phyloP scores from a whole-genome alignment of 106 monocot genomes.

The Dioscorea dumetorum region DNA sequence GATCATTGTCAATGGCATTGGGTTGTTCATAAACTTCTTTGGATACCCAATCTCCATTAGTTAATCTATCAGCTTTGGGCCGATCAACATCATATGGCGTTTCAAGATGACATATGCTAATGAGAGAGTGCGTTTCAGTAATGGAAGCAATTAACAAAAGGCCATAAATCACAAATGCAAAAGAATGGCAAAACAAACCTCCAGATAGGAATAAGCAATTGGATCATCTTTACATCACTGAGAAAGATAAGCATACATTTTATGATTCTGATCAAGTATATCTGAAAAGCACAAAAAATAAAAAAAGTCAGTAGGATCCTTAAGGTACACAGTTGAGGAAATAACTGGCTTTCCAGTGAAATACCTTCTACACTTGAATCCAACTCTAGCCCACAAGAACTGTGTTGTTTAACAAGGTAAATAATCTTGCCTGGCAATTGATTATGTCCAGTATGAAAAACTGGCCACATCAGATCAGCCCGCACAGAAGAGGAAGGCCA shows the following conservation, averaged over 20 bases:
- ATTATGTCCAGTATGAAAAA: conserved; percentile 13
- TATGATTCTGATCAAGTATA: conserved; percentile 73
- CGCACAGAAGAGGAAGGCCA: conserved; percentile 73
- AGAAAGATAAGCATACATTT: conserved; percentile 79
- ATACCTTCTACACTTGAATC: conserved; percentile 78
- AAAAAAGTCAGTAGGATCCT: conserved; percentile 4
- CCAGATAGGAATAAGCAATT: conserved; percentile 90
- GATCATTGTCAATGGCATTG: too few relatives aligned
- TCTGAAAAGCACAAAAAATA: conserved; percentile 39
- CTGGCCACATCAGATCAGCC: conserved; percentile 35
- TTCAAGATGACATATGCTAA: too few relatives aligned
- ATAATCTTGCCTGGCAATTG: conserved; percentile 3
- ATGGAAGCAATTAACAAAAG: not conserved
- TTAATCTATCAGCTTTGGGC: too few relatives aligned
- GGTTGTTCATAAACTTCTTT: too few relatives aligned
- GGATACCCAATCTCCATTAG: too few relatives aligned
- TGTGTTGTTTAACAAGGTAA: conserved; percentile 46
- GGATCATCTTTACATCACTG: conserved; percentile 87
- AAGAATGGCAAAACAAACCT: conserved; percentile 39
- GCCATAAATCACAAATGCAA: not conserved
- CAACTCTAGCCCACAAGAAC: conserved; percentile 71
- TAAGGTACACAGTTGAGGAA: too few relatives aligned
- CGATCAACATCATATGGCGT: too few relatives aligned
- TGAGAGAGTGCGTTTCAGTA: too few relatives aligned
- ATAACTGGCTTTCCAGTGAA: not conserved